These are phyloP conservation scores for Combretum micranthum DNA, from an alignment of 345 rosid species.

Conservation along the genomic window DNA sequence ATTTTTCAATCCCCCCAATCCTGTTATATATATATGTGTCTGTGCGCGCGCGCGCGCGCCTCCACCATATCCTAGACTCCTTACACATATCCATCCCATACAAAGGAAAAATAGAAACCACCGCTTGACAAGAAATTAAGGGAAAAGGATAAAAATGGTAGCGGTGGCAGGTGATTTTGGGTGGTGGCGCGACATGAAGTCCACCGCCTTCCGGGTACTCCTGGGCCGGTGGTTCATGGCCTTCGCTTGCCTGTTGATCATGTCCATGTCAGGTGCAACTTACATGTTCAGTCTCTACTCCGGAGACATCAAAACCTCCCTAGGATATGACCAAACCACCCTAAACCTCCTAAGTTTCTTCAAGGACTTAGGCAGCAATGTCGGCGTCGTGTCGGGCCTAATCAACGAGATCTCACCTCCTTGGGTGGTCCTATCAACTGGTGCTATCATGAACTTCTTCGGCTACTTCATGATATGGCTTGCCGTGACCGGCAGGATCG, in stretches of 20 bases:
- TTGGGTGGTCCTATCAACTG: constrained; percentile 27
- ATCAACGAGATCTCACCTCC: constrained; percentile 31
- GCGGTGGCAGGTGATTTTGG: not conserved
- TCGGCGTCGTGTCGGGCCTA: constrained; percentile 20
- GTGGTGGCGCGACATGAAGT: constrained; percentile 10
- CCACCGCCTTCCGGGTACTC: constrained; percentile 6
- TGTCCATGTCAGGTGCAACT: constrained; percentile 31
- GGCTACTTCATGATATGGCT: constrained; percentile 40
- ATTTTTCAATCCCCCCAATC: no score
- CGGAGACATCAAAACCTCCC: constrained; percentile 22
- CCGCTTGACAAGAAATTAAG: not conserved
- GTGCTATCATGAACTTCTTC: constrained; percentile 27
- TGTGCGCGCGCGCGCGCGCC: no score
- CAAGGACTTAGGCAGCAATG: constrained; percentile 30
- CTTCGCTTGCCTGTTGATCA: constrained; percentile 25
- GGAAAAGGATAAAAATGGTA: constrained; percentile 5
- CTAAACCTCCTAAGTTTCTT: constrained; percentile 23
- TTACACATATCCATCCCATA: no score
- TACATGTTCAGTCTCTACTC: constrained; percentile 33
- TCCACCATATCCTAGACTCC: no score
- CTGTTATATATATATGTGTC: no score
- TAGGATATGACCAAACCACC: constrained; percentile 21
- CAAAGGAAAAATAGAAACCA: not conserved
- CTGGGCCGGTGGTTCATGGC: constrained; percentile 31
- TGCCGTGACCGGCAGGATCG: constrained; percentile 18